Evolutionary conservation across 2,329 filamentous ascomycete species (phyloP), one percentile per base, ranked within the genome.

Genomic region (Curvularia lunata): DNA sequence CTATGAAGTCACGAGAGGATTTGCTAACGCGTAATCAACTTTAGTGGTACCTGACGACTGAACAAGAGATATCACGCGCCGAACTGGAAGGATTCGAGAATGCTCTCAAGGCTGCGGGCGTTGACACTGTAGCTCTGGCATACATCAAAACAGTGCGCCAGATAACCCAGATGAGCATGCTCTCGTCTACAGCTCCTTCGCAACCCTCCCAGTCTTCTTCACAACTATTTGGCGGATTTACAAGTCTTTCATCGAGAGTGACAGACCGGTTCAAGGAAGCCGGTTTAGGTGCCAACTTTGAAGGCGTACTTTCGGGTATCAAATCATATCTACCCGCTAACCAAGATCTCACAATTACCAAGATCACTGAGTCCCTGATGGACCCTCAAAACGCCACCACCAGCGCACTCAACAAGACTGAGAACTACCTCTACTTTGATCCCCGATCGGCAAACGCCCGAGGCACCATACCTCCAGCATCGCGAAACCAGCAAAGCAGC

Each of bases 291-390:
- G 86, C 88, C 52, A 98, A 98, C 75, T 91, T 99, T 71, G 95
- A 98, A 76, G 94, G 90, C 28, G 86, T 99, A 42, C 93, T 98
- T 61, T 94, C 92, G 5, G 94, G 94, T 42, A 94, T 99, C 72
- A 99, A 98, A 80, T 98, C 97, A 78, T 96, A 99, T 79, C 81
- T 99, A n/a, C 95, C 96, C 0, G 91, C 88, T 13, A 96, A 99
- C 79, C 92, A 93, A 69, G 96, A 99, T 73, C 85, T 98, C 9
- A 98, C 95, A 0, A 86, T 99, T 52, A 99, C 96, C 55, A 98
- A 98, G 79, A 97, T 99, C 73, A 94, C 95, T 40, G 95, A 99
- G 77, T 96, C 92, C 1, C 89, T 99, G 70, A 99, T 99, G 94
- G 95, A 99, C 72, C 95, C 95, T 0, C 85, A 91, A 45, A 87